Evolutionary conservation across 1,139 yeast species (phyloP).

Genomic region (Yamadazyma oceani): DNA sequence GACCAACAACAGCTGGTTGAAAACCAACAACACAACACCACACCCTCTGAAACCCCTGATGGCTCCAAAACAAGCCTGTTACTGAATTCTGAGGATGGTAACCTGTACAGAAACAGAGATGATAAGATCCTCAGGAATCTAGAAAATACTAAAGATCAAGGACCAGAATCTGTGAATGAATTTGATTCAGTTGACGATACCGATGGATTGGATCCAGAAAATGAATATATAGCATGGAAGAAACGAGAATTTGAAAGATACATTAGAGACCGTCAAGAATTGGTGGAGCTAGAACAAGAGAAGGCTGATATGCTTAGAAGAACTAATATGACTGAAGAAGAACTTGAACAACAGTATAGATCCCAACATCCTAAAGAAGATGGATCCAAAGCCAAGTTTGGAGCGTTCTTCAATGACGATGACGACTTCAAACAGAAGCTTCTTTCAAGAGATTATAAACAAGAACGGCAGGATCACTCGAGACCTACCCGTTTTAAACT

Average conservation of each 20-base stretch:
- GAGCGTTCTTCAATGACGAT: slow-evolving; percentile 15
- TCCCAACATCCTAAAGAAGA: slow-evolving; percentile 2
- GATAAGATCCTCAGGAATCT: slow-evolving; percentile 10
- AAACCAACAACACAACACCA: no score
- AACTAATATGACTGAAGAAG: slow-evolving; percentile 15
- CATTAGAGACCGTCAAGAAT: slow-evolving; percentile 25
- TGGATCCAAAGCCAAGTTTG: slow-evolving; percentile 4
- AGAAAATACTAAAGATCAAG: slow-evolving; percentile 6
- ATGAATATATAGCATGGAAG: slow-evolving; percentile 39
- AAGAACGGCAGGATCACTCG: slow-evolving; percentile 20
- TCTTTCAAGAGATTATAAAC: slow-evolving; percentile 15
- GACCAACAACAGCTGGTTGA: slow-evolving; percentile 1
- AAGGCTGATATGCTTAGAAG: slow-evolving; percentile 22
- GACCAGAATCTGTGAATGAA: slow-evolving; percentile 3
- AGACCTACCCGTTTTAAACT: slow-evolving; percentile 21
- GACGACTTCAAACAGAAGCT: slow-evolving; percentile 18
- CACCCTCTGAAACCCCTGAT: no score
- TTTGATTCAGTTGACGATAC: slow-evolving; percentile 39
- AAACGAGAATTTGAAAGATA: slow-evolving; percentile 31
- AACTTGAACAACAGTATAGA: slow-evolving; percentile 11
- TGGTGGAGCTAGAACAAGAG: slow-evolving; percentile 22
- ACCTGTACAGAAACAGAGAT: no score
- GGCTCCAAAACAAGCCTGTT: no score
- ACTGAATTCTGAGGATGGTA: no score
- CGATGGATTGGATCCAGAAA: slow-evolving; percentile 37